These are phyloP conservation scores for Aspergillus sp. DNA, from an alignment of 2,329 filamentous ascomycete species.

Conservation along the genomic window DNA sequence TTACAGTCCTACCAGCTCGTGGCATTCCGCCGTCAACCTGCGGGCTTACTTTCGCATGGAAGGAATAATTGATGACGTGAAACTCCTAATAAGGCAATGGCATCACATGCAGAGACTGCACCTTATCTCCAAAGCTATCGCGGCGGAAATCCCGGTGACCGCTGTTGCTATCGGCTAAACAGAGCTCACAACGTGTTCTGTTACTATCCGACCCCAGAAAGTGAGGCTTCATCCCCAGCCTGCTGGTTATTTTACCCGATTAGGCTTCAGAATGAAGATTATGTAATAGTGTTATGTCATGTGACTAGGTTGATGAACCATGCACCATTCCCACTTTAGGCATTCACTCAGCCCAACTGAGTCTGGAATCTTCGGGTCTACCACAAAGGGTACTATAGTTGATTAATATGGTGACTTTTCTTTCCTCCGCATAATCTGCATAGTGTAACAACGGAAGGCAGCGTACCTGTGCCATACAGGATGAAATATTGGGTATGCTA, in stretches of 20 bases:
- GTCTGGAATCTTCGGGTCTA: neutral
- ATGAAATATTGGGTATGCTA: neutral
- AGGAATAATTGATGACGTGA: neutral
- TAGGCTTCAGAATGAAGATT: neutral
- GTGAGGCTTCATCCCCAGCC: neutral
- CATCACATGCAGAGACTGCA: neutral
- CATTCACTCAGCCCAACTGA: neutral
- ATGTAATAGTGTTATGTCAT: neutral
- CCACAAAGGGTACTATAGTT: neutral
- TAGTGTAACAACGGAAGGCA: neutral
- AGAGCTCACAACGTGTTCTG: neutral
- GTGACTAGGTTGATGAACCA: neutral
- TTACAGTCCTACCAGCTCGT: conserved; percentile 5
- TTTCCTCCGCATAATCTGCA: neutral
- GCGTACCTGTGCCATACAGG: neutral
- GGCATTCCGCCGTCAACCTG: conserved; percentile 9
- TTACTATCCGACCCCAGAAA: neutral
- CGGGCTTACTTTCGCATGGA: neutral
- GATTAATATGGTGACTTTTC: neutral
- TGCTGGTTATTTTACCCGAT: conserved; percentile 8
- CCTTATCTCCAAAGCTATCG: neutral
- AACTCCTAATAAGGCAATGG: neutral
- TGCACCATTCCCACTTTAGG: neutral
- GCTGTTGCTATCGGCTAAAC: neutral
- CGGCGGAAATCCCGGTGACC: neutral